A percentile compares a stretch with the other conserved stretches of the same genome.
These are phyloP conservation scores for Salix udensis DNA, from an alignment of 345 rosid species.

Conservation along the genomic window DNA sequence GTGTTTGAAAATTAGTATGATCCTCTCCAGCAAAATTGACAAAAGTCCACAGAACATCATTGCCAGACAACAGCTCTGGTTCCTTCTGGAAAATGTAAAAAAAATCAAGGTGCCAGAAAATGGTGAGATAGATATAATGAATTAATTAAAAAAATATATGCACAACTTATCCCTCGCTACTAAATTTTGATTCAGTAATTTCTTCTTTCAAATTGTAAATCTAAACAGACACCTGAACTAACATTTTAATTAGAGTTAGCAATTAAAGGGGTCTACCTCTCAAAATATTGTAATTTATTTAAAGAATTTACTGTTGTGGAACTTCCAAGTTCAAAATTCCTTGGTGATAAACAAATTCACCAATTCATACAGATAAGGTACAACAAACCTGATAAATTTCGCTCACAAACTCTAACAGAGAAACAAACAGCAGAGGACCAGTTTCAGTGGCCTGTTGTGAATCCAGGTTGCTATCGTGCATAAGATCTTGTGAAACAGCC, in stretches of 20 bases:
- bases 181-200: not conserved
- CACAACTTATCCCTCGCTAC: not conserved
- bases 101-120: conserved; percentile 4
- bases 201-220: not conserved
- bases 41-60: conserved; percentile 96
- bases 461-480: conserved; percentile 46
- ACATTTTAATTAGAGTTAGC: not conserved
- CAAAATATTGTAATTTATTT: not conserved
- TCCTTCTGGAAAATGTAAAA: conserved; percentile 58
- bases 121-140: not conserved
- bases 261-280: not conserved
- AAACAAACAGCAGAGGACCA: conserved; percentile 56
- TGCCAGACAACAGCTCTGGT: conserved; percentile 81
- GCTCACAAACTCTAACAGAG: conserved; percentile 88
- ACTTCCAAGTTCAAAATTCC: not conserved
- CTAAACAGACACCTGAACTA: not conserved
- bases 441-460: conserved; percentile 50
- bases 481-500: conserved; percentile 45
- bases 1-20: conserved; percentile 89
- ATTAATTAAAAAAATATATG: not conserved
- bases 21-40: conserved; percentile 98
- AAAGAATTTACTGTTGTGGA: not conserved
- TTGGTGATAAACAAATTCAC: not conserved
- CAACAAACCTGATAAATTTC: conserved; percentile 79
- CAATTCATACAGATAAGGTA: not conserved